A percentile compares a stretch with the other conserved stretches of the same genome.
These are phyloP conservation scores for Tulasnella sp. DNA, from an alignment of 768 basidiomycete genomes.

Conservation along the genomic window DNA sequence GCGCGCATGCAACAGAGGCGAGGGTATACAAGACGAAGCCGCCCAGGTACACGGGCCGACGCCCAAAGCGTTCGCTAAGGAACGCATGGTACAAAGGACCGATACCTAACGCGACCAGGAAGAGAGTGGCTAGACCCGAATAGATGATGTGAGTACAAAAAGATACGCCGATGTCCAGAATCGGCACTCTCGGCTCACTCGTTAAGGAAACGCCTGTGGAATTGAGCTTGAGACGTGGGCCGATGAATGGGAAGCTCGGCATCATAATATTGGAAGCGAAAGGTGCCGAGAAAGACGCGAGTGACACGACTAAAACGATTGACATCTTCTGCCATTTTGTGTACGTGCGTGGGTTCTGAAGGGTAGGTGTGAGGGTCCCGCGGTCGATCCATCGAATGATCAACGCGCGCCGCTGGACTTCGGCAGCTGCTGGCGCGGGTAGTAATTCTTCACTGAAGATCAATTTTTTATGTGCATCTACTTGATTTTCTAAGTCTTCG, in stretches of 20 bases:
- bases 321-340: not conserved
- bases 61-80: slow-evolving; percentile 14
- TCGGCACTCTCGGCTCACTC: not conserved
- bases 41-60: slow-evolving; percentile 14
- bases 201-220: slow-evolving; percentile 1
- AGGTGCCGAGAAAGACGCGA: slow-evolving; percentile 8
- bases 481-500: not conserved
- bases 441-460: not conserved
- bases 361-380: not conserved
- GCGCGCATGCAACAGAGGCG: slow-evolving; percentile 13
- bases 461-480: not conserved
- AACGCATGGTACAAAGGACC: slow-evolving; percentile 16
- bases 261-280: slow-evolving; percentile 14
- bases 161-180: not conserved
- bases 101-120: slow-evolving; percentile 6
- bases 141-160: not conserved
- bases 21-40: slow-evolving; percentile 15
- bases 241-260: slow-evolving; percentile 14
- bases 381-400: slow-evolving; percentile 11
- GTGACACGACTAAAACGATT: slow-evolving; percentile 3
- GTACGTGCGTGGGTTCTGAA: slow-evolving; percentile 12
- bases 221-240: not conserved
- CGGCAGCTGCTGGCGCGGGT: not conserved
- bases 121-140: not conserved
- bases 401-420: not conserved